phyloP scores from a whole-genome alignment of 208 protist genomes.

The Borovskyia barvae region DNA sequence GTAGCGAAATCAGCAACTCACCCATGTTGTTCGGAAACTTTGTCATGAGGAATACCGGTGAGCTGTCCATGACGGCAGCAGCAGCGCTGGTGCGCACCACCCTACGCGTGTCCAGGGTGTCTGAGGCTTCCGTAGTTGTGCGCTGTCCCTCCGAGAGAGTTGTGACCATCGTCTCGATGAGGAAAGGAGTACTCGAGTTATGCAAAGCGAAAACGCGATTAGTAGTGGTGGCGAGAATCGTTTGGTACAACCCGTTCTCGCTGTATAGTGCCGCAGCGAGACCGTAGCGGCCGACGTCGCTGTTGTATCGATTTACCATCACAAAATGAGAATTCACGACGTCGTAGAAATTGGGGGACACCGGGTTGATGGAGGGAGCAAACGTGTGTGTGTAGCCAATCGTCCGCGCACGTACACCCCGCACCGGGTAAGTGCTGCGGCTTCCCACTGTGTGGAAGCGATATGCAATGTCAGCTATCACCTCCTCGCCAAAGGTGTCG shows the following conservation, averaged over 20 bases:
- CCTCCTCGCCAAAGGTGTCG: neutral
- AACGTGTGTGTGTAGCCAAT: slow-evolving; percentile 21
- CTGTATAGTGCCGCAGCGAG: slow-evolving; percentile 38
- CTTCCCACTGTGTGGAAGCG: neutral
- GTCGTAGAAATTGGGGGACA: slow-evolving; percentile 58
- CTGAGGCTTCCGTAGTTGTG: no score
- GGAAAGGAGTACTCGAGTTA: slow-evolving; percentile 3
- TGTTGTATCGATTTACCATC: slow-evolving; percentile 20
- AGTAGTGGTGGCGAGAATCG: slow-evolving; percentile 33
- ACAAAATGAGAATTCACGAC: slow-evolving; percentile 35
- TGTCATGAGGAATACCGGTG: slow-evolving; percentile 35
- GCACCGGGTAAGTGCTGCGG: slow-evolving; percentile 1
- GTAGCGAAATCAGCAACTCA: slow-evolving; percentile 23
- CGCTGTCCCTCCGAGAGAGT: neutral
- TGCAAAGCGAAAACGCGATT: slow-evolving; percentile 21
- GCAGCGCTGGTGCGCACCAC: neutral
- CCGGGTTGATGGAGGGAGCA: slow-evolving; percentile 5
- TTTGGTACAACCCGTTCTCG: neutral
- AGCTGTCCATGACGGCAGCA: slow-evolving; percentile 31
- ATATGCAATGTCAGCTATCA: slow-evolving; percentile 10
- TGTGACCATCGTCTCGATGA: slow-evolving; percentile 1
- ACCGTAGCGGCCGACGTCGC: slow-evolving; percentile 19
- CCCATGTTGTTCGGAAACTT: slow-evolving; percentile 39
- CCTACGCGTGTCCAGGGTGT: no score
- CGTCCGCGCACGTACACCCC: slow-evolving; percentile 16